These are phyloP conservation scores for Houttuynia cordata DNA, from an alignment of 164 flowering plant genomes.

Conservation along the genomic window DNA sequence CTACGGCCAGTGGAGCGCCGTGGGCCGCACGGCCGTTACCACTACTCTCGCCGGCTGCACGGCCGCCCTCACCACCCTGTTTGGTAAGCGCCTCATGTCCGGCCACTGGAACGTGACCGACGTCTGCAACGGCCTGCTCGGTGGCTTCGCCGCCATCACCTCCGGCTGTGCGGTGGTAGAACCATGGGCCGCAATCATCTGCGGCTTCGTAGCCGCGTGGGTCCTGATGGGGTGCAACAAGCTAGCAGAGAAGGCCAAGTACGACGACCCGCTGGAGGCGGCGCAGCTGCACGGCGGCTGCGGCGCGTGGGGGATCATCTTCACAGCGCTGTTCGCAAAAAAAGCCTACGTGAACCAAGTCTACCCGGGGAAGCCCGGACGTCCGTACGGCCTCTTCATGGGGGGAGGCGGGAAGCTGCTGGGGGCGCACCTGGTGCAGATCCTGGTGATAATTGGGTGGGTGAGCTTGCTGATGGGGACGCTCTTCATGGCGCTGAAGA, in stretches of 20 bases:
- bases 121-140: constrained; percentile 67
- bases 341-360: constrained; percentile 46
- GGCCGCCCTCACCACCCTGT: constrained; percentile 58
- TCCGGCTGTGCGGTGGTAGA: constrained; percentile 77
- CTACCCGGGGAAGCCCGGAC: constrained; percentile 24
- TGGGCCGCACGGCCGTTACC: constrained; percentile 67
- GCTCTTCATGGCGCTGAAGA: constrained; percentile 34
- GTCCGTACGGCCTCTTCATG: constrained; percentile 70
- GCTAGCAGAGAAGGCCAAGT: constrained; percentile 36
- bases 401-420: constrained; percentile 62
- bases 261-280: constrained; percentile 73
- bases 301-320: constrained; percentile 77
- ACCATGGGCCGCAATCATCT: constrained; percentile 74
- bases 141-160: constrained; percentile 73
- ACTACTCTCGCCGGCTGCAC: constrained; percentile 65
- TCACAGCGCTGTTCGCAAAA: constrained; percentile 57
- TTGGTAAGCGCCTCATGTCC: constrained; percentile 38
- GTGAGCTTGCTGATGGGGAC: constrained; percentile 75
- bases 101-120: constrained; percentile 74
- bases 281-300: constrained; percentile 82
- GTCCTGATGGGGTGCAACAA: constrained; percentile 48
- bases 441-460: constrained; percentile 57
- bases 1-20: constrained; percentile 64
- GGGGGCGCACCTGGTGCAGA: constrained; percentile 58
- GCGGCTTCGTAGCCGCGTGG: constrained; percentile 56